These are phyloP conservation scores for Strobilomyces dryophilus DNA, from an alignment of 768 basidiomycete species.

Conservation along the genomic window DNA sequence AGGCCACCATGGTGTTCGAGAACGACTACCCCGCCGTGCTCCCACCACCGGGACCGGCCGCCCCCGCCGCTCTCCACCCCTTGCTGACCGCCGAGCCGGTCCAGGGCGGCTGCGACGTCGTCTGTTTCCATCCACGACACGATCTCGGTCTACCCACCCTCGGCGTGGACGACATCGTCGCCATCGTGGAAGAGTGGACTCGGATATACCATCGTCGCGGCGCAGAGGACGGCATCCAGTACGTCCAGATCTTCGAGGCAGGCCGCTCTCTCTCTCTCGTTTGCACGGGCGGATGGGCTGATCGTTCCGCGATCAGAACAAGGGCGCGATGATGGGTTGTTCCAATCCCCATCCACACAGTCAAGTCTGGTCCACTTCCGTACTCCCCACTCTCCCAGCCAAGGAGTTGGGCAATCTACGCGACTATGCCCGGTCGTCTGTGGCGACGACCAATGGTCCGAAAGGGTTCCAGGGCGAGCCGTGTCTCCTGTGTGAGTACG, in stretches of 20 bases:
- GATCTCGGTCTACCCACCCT: conserved; percentile 80
- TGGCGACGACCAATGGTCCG: conserved; percentile 42
- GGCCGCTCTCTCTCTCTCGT: background rate
- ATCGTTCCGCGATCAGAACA: conserved; percentile 52
- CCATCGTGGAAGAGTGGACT: conserved; percentile 72
- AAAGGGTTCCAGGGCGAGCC: conserved; percentile 53
- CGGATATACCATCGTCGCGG: conserved; percentile 59
- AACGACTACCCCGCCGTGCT: conserved; percentile 85
- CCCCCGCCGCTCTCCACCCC: conserved; percentile 54
- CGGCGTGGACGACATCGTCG: conserved; percentile 48
- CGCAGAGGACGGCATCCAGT: conserved; percentile 60
- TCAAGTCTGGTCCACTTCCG: conserved; percentile 80
- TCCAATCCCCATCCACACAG: conserved; percentile 94
- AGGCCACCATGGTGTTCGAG: conserved; percentile 64
- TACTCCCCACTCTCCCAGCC: conserved; percentile 64
- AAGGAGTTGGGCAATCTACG: conserved; percentile 59
- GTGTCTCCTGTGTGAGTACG: conserved; percentile 80
- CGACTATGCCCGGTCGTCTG: conserved; percentile 39
- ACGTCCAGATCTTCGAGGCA: conserved; percentile 89
- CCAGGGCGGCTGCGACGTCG: conserved; percentile 81
- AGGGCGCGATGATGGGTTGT: conserved; percentile 93
- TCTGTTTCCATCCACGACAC: conserved; percentile 83
- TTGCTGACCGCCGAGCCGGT: conserved; percentile 63
- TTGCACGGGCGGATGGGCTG: background rate
- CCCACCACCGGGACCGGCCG: conserved; percentile 51